These are phyloP conservation scores for Penicillium chermesinum DNA, from an alignment of 495 filamentous ascomycete species.

Conservation along the genomic window DNA sequence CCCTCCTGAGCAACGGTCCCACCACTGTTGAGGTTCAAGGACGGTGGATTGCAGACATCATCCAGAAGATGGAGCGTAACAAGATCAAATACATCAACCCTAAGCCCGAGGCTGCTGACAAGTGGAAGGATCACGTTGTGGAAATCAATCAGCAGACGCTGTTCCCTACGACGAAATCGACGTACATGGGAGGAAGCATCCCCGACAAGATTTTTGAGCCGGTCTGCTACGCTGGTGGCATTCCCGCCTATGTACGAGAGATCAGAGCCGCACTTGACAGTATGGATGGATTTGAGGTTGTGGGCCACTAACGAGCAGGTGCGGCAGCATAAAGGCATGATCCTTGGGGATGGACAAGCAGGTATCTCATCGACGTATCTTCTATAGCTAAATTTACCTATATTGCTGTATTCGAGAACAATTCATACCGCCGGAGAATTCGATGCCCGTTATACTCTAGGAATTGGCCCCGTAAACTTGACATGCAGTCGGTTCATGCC, in stretches of 20 bases:
- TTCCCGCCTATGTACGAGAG: conserved; percentile 31
- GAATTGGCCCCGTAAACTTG: no score
- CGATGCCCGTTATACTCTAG: no score
- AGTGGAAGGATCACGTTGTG: conserved; percentile 41
- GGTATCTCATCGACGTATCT: no score
- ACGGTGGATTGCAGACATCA: conserved; percentile 45
- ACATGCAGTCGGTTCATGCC: no score
- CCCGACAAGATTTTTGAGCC: conserved; percentile 47
- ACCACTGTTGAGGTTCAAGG: conserved; percentile 44
- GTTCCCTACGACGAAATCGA: conserved; percentile 42
- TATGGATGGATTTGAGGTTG: not conserved
- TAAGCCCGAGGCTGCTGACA: conserved; percentile 39
- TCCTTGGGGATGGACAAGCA: no score
- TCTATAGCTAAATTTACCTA: no score
- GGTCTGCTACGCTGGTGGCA: conserved; percentile 39
- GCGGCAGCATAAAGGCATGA: not conserved
- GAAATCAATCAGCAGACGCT: conserved; percentile 40
- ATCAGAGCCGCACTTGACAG: conserved; percentile 14
- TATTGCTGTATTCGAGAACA: no score
- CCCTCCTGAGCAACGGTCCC: conserved; percentile 48
- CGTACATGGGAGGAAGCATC: conserved; percentile 50
- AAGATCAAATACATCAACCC: conserved; percentile 39
- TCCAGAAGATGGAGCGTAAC: conserved; percentile 38
- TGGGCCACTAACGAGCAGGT: not conserved
- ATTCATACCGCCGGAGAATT: no score